Base-by-base conservation (phyloP, 2,329 filamentous ascomycete species). In the Davidsoniella eucalypti region DNA sequence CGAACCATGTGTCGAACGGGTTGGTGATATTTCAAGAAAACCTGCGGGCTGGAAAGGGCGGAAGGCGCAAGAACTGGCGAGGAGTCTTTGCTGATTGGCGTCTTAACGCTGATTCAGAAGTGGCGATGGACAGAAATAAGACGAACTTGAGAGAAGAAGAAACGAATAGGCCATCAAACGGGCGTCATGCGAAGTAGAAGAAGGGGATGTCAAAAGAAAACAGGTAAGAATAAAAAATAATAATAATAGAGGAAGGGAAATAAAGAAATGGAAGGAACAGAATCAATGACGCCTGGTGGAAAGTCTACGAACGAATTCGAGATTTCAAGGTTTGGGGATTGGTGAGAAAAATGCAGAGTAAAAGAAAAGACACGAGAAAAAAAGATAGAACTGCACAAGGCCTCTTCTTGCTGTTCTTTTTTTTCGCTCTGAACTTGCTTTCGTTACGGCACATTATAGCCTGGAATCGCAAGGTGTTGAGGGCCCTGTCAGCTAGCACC, bases 321-420 rank as follows among this genome's bases (percentile, higher is more conserved):
- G 33, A 36, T 21, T 42, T 39, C 33, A 39, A 21, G 33, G 40
- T 33, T 49, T 49, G 44, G 33, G 49, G 23, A 39, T n/a, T 41
- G 36, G 38, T 21, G 33, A 5, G 12, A 33, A 10, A 41, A 17
- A 50, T 4, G 23, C 18, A 29, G 37, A 36, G 29, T 36, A 29
- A 21, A 29, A 39, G 8, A 21, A 44, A 38, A 33, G 40, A 45
- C 23, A 48, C 43, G 18, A 36, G 33, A 21, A 38, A 37, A 14
- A 51, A 26, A 26, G 29, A 38, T 47, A 45, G 12, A 45, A 25
- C 4, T 7, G 21, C 21, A 23, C 26, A 36, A 33, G 17, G 38
- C 36, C 29, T 9, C 29, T 33, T 10, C 29, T 33, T 12, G 29
- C 29, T 33, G 9, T 33, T 29, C 7, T 33, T 12, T 12, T 33